Base-by-base conservation (phyloP, 2,329 filamentous ascomycete species). In the Stachybotrys echinatus region DNA sequence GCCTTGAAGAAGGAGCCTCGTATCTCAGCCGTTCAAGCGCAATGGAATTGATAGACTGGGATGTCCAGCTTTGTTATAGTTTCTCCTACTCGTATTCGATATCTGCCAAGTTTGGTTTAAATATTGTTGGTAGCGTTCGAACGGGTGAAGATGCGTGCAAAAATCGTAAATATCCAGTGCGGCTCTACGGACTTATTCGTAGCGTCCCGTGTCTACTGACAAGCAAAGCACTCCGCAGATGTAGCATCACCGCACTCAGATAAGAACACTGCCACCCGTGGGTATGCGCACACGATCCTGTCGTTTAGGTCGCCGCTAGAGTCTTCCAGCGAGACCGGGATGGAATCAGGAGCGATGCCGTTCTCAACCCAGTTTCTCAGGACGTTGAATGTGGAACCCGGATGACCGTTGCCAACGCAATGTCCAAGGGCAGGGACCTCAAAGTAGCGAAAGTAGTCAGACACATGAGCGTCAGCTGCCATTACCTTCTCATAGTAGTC, bases 381-480 rank as follows among this genome's bases (percentile, higher is more conserved):
- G 14, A 31, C 23, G 8, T 45, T n/a, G 18, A 45, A 45, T 31
- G 43, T 45, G 5, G 20, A 27, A 31, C 31, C 23, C 10, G 43
- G 43, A 22, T 45, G 43, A 31, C 21, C 43, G 23, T 27, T 23
- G 21, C 43, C 43, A 7, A 27, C 43, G 43, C 43, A 45, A n/a
- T 45, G 43, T 14, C 43, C 43, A 19, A 45, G 14, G 5, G 43
- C 43, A 31, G 43, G 43, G 14, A 45, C 23, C 23, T 45, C 43
- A 22, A 45, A 45, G n/a, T 45, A 45, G 43, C 43, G 43, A n/a
- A 45, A 45, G n/a, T 45, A 45, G 43, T 31, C 23, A 14, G 43
- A 23, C 21, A 31, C 21, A 31, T 45, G 21, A n/a, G 21, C 43
- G 23, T 45, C 43, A 19, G 31, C 17, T 8, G 43, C 43, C 43